Evolutionary conservation across 306 rosid genomes (phyloP).

Genomic region (Rubus parviflorus): DNA sequence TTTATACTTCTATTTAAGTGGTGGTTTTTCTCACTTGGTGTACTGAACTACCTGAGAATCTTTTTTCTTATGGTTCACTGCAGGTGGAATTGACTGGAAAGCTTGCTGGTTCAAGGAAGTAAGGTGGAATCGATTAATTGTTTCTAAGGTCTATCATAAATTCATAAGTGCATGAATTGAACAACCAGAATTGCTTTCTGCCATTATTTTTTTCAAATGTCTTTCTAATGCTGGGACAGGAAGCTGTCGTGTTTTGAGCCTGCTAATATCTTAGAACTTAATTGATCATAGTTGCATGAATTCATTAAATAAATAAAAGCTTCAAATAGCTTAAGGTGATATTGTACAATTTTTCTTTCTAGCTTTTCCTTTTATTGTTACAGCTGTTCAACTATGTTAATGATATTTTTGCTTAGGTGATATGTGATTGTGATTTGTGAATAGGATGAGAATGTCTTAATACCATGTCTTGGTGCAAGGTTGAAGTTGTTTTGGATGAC

Average conservation of each 20-base stretch:
- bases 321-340: neutral
- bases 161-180: neutral
- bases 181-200: neutral
- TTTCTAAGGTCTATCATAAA: neutral
- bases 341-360: neutral
- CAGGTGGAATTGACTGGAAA: conserved; percentile 97
- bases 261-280: neutral
- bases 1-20: conserved; percentile 18
- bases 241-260: neutral
- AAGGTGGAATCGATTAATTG: too few relatives aligned
- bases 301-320: neutral
- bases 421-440: neutral
- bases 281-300: neutral
- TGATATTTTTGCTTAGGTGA: neutral
- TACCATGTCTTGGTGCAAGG: neutral
- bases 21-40: conserved; percentile 24
- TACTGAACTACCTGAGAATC: conserved; percentile 32
- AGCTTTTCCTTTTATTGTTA: neutral
- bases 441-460: neutral
- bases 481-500: neutral
- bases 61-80: conserved; percentile 31
- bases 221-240: neutral
- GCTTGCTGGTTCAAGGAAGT: conserved; percentile 74
- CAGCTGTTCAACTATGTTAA: neutral
- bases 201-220: neutral